Percentiles rank a stretch among this genome's conserved stretches.
These are phyloP conservation scores for Lasiodiplodia sp. DNA, from an alignment of 2,329 filamentous ascomycete species.

Conservation along the genomic window DNA sequence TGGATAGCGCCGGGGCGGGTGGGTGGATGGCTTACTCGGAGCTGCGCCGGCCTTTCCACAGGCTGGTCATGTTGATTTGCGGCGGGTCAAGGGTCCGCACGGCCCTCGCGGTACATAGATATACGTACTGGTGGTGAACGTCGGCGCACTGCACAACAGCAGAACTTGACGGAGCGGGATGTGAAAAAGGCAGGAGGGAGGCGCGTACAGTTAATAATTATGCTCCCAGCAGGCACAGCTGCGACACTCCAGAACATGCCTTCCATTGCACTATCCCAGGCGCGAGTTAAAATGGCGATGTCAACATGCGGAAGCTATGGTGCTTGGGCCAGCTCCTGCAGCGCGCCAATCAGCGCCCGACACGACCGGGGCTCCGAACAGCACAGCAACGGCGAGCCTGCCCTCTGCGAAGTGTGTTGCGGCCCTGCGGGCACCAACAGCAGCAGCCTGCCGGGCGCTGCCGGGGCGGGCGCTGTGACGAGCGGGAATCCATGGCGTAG, in stretches of 20 bases:
- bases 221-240: constrained; percentile 19
- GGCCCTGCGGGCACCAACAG: constrained; percentile 26
- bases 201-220: constrained; percentile 8
- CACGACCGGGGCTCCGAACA: constrained; percentile 27
- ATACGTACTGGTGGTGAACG: constrained; percentile 23
- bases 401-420: constrained; percentile 12
- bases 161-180: not conserved
- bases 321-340: constrained; percentile 2
- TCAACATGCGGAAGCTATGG: constrained; percentile 21
- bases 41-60: constrained; percentile 48
- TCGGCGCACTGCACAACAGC: constrained; percentile 21
- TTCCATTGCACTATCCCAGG: not conserved
- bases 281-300: constrained; percentile 12
- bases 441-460: constrained; percentile 4
- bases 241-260: not conserved
- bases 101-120: constrained; percentile 14
- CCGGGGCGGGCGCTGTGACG: not conserved
- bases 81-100: constrained; percentile 24
- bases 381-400: constrained; percentile 17
- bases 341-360: constrained; percentile 27
- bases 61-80: constrained; percentile 45
- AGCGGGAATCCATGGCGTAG: constrained; percentile 1
- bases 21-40: constrained; percentile 46
- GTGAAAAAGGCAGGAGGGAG: not conserved
- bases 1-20: constrained; percentile 29